Evolutionary conservation across 169 alveolate species (phyloP), one percentile per base, ranked within the genome.

Genomic region (Theileria parva): DNA sequence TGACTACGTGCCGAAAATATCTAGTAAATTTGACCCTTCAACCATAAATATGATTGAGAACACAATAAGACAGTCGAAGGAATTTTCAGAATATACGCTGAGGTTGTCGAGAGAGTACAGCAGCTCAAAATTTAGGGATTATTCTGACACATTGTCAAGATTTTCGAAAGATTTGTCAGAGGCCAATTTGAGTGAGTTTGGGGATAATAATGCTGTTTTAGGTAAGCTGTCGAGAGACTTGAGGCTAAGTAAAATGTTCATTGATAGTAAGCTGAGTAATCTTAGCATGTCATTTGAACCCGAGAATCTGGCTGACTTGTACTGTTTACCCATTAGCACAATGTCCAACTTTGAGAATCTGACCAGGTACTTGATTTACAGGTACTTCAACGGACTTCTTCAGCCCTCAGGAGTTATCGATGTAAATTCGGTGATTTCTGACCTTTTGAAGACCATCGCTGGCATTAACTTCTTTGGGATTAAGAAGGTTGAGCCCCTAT

Each of bases 1-100:
- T 13, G 71, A 63, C 71, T 39, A 23, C 17, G 71, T 63, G 71
- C 71, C 71, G 50, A 63, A 39, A 39, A 32, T 63, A 39, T 63
- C 71, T 4, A 44, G 53, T 44, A 44, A 44, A 44, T 44, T 44
- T 13, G 53, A 44, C 53, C 12, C 53, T 44, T 44, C 53, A 44
- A 44, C 53, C 12, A 21, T 39, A 23, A 63, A 63, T 32, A 8
- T 39, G 32, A 21, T 57, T 57, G 66, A 57, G 27, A 9, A 15
- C 25, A 32, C 71, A 30, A 63, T 19, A n/a, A 15, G 25, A 23
- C 71, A 63, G 71, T 15, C 71, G 39, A 15, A 63, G 12, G 53
- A 44, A 44, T 44, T 44, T 44, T 44, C 53, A 44, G 53, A 44
- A 44, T 44, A 44, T 44, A 44, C 53, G 0, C 4, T 63, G 44